Percentiles rank a stretch among this genome's conserved stretches.
phyloP scores from a whole-genome alignment of 257 asterid genomes.

The Solanum okadae region DNA sequence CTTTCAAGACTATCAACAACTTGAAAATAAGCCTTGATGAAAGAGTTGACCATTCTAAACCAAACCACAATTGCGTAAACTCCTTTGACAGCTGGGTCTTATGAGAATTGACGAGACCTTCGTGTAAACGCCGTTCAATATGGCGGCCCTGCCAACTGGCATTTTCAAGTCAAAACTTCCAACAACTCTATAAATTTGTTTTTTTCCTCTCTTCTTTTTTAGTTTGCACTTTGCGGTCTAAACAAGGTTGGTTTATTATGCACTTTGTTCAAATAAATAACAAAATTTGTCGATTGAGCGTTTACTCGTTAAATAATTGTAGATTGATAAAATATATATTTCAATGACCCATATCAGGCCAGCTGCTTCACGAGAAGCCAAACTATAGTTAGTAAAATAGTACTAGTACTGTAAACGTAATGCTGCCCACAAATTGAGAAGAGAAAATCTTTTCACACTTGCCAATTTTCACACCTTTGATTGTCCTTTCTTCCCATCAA shows the following conservation, averaged over 20 bases:
- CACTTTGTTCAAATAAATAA: neutral
- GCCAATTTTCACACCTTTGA: neutral
- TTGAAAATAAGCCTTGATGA: neutral
- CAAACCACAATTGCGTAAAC: neutral
- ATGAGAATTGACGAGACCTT: neutral
- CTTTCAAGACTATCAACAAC: too few relatives aligned
- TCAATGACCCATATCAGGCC: neutral
- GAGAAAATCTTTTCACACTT: neutral
- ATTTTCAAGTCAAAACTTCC: neutral
- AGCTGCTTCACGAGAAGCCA: neutral
- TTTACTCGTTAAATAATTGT: neutral
- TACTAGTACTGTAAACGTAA: neutral
- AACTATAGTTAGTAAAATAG: neutral
- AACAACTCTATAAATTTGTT: neutral
- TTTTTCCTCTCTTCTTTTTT: neutral
- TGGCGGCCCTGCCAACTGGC: neutral
- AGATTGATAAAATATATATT: neutral
- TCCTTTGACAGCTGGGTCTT: neutral
- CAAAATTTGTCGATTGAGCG: neutral
- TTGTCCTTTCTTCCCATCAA: neutral
- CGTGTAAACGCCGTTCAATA: neutral
- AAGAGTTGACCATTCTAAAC: neutral
- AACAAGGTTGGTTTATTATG: neutral
- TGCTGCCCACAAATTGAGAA: neutral
- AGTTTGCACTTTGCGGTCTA: neutral